phyloP scores from a whole-genome alignment of 176 grass and related monocot species.

The Ananas comosus region DNA sequence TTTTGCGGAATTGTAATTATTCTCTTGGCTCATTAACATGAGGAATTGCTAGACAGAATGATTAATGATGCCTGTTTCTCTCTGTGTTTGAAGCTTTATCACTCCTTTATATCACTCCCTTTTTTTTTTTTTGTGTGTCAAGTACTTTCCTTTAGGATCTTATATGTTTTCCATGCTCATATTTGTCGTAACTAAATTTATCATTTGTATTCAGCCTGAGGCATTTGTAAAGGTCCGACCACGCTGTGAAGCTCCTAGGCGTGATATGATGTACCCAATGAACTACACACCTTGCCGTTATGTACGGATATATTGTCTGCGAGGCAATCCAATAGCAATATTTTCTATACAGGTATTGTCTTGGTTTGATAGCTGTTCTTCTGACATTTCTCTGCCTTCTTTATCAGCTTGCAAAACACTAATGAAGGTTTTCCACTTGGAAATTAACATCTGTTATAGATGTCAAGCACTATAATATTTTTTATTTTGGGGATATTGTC shows the following conservation, averaged over 20 bases:
- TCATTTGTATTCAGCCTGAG: constrained; percentile 43
- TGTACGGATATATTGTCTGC: constrained; percentile 75
- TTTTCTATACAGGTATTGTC: constrained; percentile 68
- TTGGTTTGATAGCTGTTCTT: no score
- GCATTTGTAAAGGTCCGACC: constrained; percentile 70
- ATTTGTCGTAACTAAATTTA: not conserved
- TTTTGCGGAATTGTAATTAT: no score
- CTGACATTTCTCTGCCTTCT: no score
- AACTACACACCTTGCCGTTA: constrained; percentile 81
- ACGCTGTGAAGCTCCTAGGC: constrained; percentile 73
- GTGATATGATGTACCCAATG: constrained; percentile 76
- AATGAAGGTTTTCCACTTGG: not conserved
- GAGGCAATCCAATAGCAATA: constrained; percentile 89
- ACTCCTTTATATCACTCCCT: no score
- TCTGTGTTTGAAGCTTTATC: not conserved
- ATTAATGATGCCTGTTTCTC: not conserved
- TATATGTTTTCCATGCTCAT: not conserved
- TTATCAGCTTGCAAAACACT: not conserved
- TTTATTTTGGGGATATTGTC: not conserved
- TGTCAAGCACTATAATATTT: not conserved
- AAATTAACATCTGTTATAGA: not conserved
- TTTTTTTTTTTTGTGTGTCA: not conserved
- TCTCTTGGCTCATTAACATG: no score
- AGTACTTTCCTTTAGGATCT: not conserved
- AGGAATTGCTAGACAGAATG: no score